These are phyloP conservation scores for Candida sithepensis DNA, from an alignment of 805 yeast genomes.

Conservation along the genomic window DNA sequence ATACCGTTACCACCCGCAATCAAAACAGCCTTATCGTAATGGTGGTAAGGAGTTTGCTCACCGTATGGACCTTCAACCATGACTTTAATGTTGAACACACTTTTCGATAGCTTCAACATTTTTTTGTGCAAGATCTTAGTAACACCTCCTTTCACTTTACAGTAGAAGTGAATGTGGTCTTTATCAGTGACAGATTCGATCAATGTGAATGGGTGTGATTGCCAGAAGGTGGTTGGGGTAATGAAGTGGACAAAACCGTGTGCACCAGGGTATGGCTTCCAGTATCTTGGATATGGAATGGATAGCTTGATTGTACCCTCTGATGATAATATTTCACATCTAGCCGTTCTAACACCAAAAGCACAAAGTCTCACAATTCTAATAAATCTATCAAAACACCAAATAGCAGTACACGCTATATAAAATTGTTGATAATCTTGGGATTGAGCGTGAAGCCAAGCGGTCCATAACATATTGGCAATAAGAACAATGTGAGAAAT, in stretches of 20 bases:
- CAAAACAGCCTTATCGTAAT: slow-evolving; percentile 52
- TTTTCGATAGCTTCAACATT: slow-evolving; percentile 26
- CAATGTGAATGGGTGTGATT: slow-evolving; percentile 54
- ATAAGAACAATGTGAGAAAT: slow-evolving; percentile 56
- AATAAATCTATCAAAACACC: slow-evolving; percentile 51
- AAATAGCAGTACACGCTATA: slow-evolving; percentile 42
- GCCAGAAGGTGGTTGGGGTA: slow-evolving; percentile 53
- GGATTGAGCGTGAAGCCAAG: slow-evolving; percentile 52
- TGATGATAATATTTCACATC: slow-evolving; percentile 36
- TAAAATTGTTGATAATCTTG: slow-evolving; percentile 30
- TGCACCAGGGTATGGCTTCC: slow-evolving; percentile 56
- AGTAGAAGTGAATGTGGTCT: slow-evolving; percentile 38
- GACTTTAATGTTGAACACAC: slow-evolving; percentile 42
- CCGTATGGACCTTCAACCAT: slow-evolving; percentile 79
- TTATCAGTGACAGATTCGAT: slow-evolving; percentile 35
- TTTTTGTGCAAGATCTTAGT: slow-evolving; percentile 40
- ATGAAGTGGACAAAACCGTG: slow-evolving; percentile 59
- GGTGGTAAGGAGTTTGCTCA: slow-evolving; percentile 43
- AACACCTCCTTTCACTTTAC: slow-evolving; percentile 56
- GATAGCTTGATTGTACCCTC: slow-evolving; percentile 47
- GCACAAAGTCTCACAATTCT: slow-evolving; percentile 37
- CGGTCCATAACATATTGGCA: slow-evolving; percentile 47
- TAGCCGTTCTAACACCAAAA: slow-evolving; percentile 39
- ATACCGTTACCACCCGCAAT: slow-evolving; percentile 77
- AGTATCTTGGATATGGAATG: slow-evolving; percentile 42